phyloP scores from a whole-genome alignment of 495 filamentous ascomycete species.

The Aspergillus biplanus region DNA sequence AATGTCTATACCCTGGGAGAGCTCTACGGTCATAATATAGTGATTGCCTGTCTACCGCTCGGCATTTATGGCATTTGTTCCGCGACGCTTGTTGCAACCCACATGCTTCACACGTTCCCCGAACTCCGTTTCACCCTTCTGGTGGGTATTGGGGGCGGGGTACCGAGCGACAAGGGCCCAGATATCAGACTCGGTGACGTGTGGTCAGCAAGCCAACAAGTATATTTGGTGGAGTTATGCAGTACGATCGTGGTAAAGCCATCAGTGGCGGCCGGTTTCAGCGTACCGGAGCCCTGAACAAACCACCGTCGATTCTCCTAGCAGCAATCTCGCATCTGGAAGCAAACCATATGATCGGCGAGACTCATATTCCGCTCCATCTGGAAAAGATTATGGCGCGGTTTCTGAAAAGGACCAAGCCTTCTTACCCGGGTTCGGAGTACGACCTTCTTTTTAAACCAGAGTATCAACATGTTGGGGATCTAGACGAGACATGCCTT shows the following conservation, averaged over 20 bases:
- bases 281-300: not conserved
- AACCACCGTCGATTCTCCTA: slow-evolving; percentile 1
- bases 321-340: not conserved
- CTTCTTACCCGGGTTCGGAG: not conserved
- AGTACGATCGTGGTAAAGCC: slow-evolving; percentile 3
- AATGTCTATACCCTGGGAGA: slow-evolving; percentile 4
- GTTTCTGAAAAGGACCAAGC: not conserved
- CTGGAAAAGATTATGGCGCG: not conserved
- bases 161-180: not conserved
- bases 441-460: slow-evolving; percentile 1
- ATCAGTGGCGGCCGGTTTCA: not conserved
- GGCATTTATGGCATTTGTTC: not conserved
- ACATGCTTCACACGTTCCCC: slow-evolving; percentile 1
- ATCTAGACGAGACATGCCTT: not conserved
- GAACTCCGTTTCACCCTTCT: not conserved
- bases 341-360: not conserved
- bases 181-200: slow-evolving; percentile 9
- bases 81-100: not conserved
- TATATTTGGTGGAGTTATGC: slow-evolving; percentile 4
- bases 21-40: slow-evolving; percentile 9
- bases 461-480: not conserved
- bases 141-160: slow-evolving; percentile 9
- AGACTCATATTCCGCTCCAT: not conserved
- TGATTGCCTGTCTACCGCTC: not conserved
- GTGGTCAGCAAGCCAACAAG: slow-evolving; percentile 12